Evolutionary conservation across 176 grass and related monocot species (phyloP).

Genomic region (Oryza rufipogon): DNA sequence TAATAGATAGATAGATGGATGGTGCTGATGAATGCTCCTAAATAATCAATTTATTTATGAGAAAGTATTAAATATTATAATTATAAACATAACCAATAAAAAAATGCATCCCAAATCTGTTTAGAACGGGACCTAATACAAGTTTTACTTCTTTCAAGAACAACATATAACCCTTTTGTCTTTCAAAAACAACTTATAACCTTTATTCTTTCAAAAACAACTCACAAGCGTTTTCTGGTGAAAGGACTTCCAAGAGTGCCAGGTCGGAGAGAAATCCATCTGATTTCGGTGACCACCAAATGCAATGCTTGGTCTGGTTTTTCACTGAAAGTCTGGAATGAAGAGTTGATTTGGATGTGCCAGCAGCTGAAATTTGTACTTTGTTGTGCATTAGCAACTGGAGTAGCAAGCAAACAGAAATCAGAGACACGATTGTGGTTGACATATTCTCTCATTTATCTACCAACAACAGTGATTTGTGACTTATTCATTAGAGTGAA

Average conservation of each 20-base stretch:
- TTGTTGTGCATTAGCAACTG: background rate
- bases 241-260: background rate
- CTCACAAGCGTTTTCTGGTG: background rate
- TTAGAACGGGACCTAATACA: too few species aligned
- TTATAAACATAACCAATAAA: too few species aligned
- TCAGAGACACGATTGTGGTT: background rate
- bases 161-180: too few species aligned
- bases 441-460: background rate
- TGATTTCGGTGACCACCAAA: background rate
- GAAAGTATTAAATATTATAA: too few species aligned
- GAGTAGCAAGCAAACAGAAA: background rate
- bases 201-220: background rate
- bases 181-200: too few species aligned
- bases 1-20: too few species aligned
- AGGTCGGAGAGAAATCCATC: background rate
- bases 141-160: too few species aligned
- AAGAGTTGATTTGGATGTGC: background rate
- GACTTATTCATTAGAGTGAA: too few species aligned
- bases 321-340: background rate
- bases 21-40: too few species aligned
- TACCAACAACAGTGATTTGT: background rate
- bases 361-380: background rate
- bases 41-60: too few species aligned
- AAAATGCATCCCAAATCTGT: too few species aligned
- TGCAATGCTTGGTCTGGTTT: background rate